Percentiles rank a stretch among this genome's conserved stretches.
These are phyloP conservation scores for Globisporangium middletonii DNA, from an alignment of 352 stramenopile species.

Conservation along the genomic window DNA sequence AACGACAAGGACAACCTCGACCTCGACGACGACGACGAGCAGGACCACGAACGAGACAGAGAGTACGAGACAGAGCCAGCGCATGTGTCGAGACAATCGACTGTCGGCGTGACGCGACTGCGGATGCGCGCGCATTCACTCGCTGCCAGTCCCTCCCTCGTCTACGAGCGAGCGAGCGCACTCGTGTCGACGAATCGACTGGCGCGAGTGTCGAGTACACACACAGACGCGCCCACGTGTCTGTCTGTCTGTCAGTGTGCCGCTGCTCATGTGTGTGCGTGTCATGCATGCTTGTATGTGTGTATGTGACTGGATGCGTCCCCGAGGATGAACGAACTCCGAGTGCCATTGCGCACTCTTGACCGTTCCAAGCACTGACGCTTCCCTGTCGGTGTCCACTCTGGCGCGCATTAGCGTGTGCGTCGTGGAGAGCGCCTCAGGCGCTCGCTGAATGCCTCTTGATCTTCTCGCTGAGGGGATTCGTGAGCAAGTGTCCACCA, in stretches of 20 bases:
- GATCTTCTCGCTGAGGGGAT: slow-evolving; percentile 81
- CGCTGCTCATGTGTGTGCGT: not conserved
- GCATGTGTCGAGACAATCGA: not conserved
- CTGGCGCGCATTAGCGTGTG: slow-evolving; percentile 4
- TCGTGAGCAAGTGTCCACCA: not conserved
- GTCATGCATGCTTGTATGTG: not conserved
- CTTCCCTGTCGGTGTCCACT: slow-evolving; percentile 21
- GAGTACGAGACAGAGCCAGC: not conserved
- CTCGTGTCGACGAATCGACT: not conserved
- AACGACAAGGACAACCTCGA: not conserved
- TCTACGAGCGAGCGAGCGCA: slow-evolving; percentile 1
- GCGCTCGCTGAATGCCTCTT: slow-evolving; percentile 48
- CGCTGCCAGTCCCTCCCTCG: not conserved
- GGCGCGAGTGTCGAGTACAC: not conserved
- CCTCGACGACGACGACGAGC: not conserved
- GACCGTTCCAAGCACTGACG: slow-evolving; percentile 48
- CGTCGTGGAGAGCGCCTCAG: slow-evolving; percentile 61
- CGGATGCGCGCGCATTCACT: slow-evolving; percentile 4
- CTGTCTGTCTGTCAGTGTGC: not conserved
- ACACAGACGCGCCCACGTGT: not conserved
- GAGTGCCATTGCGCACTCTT: slow-evolving; percentile 8
- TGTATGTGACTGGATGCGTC: slow-evolving; percentile 9
- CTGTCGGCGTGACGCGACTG: not conserved
- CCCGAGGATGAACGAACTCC: slow-evolving; percentile 35
- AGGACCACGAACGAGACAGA: not conserved